Base-by-base conservation (phyloP, 2,329 filamentous ascomycete species). In the Ophiocordyceps camponoti-floridani region DNA sequence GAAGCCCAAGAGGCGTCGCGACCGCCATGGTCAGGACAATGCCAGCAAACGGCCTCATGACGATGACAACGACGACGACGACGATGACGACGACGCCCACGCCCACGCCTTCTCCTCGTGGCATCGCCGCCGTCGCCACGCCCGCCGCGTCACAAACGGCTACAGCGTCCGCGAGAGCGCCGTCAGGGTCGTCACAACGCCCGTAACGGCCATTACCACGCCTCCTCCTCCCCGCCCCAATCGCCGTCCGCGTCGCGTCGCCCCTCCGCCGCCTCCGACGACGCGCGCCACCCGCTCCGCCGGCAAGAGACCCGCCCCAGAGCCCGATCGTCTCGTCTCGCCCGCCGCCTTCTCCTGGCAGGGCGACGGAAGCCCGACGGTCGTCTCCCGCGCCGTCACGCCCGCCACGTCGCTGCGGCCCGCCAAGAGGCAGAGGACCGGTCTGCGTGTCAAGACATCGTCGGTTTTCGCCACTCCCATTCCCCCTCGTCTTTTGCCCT, bases 371-470 rank as follows among this genome's bases (percentile, higher is more conserved):
- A 57, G 67, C 61, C 58, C 67, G 57, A 48, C 66, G 54, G 61
- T 66, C 42, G 68, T 64, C 51, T 80, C 77, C 30, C 73, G 77
- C 51, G 74, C 75, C 46, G 73, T 67, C 45, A 82, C 78, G 30
- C 78, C 12, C 33, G 33, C 77, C 7, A 66, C 62, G 45, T 64
- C 69, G 40, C 64, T 70, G 45, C 72, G 72, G 38, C 67, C 73
- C 30, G 61, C 66, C 47, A 79, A 79, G 67, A 79, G 73, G 60
- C 64, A 68, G 43, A 73, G 75, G 56, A 71, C 69, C 44, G 77
- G 76, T 37, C 67, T 75, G 47, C 76, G 79, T 51, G 70, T 81
- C 56, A 82, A 83, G 63, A 73, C 70, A 59, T 83, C 79, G 79
- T 80, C 65, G 72, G 77, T 78, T 49, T 46, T 45, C 43, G 38